phyloP scores from a whole-genome alignment of 352 stramenopile genomes.

The Globisporangium nagaii region DNA sequence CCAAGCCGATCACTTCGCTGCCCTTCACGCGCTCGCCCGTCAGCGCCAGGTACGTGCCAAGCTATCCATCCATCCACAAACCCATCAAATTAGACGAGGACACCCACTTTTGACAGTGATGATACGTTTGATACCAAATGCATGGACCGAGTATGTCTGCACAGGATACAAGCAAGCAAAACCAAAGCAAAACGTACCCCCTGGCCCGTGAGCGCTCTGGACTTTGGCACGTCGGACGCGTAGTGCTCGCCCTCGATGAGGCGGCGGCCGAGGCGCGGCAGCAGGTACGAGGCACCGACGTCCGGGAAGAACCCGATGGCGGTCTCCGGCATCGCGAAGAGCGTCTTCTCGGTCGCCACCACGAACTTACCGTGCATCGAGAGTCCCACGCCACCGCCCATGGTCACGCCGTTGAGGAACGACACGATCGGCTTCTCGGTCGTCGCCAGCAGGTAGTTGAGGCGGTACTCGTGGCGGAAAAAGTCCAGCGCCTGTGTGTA shows the following conservation, averaged over 20 bases:
- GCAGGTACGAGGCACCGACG: slow-evolving; percentile 91
- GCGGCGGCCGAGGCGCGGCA: slow-evolving; percentile 83
- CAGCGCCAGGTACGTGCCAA: slow-evolving; percentile 94
- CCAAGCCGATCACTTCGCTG: slow-evolving; percentile 88
- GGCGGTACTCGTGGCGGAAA: slow-evolving; percentile 94
- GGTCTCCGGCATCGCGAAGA: slow-evolving; percentile 99
- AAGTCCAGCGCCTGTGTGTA: slow-evolving; percentile 72
- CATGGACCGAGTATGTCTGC: not conserved
- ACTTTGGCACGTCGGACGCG: slow-evolving; percentile 61
- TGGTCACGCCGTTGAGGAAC: slow-evolving; percentile 97
- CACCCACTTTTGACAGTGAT: too few relatives aligned
- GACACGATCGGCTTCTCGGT: slow-evolving; percentile 88
- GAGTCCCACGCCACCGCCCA: slow-evolving; percentile 97
- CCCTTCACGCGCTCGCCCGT: slow-evolving; percentile 91
- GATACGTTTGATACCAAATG: not conserved
- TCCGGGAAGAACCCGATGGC: slow-evolving; percentile 98
- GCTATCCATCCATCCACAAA: slow-evolving; percentile 10
- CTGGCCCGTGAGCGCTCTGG: slow-evolving; percentile 63
- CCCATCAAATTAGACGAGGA: slow-evolving; percentile 2
- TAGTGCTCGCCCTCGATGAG: slow-evolving; percentile 70
- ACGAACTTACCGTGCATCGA: slow-evolving; percentile 97
- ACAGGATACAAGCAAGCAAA: not conserved
- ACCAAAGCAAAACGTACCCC: slow-evolving; percentile 51
- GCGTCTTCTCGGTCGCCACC: slow-evolving; percentile 94
- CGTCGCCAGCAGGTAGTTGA: slow-evolving; percentile 89